Conservation (phyloP, 306 rosid genomes). For the Luffa acutangula region DNA sequence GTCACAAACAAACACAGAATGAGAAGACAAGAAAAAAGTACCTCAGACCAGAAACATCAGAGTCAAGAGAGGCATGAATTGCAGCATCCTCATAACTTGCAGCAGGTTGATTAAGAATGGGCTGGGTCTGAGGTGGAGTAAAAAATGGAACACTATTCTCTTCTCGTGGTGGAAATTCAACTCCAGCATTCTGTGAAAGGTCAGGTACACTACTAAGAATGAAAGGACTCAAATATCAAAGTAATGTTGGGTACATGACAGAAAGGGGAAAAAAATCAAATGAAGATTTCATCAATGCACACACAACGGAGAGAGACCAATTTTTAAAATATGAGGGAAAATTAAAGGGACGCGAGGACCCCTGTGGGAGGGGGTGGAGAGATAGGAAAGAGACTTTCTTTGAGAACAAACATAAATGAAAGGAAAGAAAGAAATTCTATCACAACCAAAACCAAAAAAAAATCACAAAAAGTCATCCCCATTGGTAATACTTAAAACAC, state of each 20-base stretch:
- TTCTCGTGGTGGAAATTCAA: slow-evolving; percentile 84
- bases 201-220: background rate
- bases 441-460: background rate
- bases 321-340: background rate
- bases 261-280: background rate
- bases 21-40: slow-evolving; percentile 8
- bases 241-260: background rate
- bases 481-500: background rate
- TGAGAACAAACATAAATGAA: background rate
- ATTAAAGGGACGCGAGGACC: background rate
- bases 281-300: background rate
- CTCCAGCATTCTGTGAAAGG: slow-evolving; percentile 60
- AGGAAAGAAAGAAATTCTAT: background rate
- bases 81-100: slow-evolving; percentile 51
- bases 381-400: background rate
- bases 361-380: background rate
- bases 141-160: slow-evolving; percentile 77
- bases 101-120: slow-evolving; percentile 34
- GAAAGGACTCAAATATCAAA: background rate
- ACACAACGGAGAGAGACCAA: background rate
- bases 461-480: background rate
- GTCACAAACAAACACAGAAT: background rate
- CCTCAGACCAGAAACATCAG: slow-evolving; percentile 90
- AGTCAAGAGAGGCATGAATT: slow-evolving; percentile 80
- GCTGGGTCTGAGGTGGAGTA: slow-evolving; percentile 92